Percentiles rank a stretch among this genome's conserved stretches.
Evolutionary conservation across 495 filamentous ascomycete genomes (phyloP).

Genomic region (Talaromyces liani): DNA sequence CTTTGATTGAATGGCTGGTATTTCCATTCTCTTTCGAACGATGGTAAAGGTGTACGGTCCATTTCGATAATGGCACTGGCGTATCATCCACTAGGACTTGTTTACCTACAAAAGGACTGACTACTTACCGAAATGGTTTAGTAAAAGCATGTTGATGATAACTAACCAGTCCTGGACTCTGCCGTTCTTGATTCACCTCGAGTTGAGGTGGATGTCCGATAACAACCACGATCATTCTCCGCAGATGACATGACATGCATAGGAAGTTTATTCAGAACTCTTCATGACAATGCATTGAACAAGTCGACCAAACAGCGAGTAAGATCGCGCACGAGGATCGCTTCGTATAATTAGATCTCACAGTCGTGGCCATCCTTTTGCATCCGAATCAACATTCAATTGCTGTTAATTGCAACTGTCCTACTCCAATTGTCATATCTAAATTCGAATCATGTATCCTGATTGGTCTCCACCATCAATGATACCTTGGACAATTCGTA

Average conservation of each 20-base stretch:
- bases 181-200: neutral
- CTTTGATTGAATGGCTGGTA: neutral
- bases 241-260: neutral
- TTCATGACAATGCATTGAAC: neutral
- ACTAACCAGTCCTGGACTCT: neutral
- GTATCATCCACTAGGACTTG: neutral
- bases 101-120: neutral
- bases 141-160: neutral
- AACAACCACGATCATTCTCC: neutral
- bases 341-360: neutral
- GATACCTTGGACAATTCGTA: neutral
- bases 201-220: neutral
- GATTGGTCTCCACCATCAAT: neutral
- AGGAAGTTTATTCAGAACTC: neutral
- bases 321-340: neutral
- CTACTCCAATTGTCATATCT: neutral
- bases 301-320: neutral
- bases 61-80: neutral
- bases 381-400: neutral
- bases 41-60: neutral
- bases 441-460: neutral
- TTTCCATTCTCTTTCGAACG: neutral
- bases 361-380: neutral
- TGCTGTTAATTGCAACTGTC: neutral
- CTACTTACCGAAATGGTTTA: neutral